Evolutionary conservation across 73 alveolate genomes (phyloP).

Genomic region (Uronychia binucleata): DNA sequence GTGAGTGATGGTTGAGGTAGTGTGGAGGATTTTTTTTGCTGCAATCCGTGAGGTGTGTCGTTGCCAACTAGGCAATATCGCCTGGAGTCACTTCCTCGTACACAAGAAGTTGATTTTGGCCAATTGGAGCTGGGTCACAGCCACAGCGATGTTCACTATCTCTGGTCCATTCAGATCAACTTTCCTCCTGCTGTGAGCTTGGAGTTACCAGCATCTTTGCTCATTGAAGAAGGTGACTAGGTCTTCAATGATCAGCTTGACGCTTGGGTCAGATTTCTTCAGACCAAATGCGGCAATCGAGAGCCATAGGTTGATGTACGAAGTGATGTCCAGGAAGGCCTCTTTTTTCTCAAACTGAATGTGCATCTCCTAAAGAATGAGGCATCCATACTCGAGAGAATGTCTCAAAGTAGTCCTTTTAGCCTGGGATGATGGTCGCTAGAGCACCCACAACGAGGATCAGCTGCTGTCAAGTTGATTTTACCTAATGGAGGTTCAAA

Average conservation of each 20-base stretch:
- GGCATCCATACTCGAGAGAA: background rate
- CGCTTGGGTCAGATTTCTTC: background rate
- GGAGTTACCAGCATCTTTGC: slow-evolving; percentile 28
- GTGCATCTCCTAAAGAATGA: too few species aligned
- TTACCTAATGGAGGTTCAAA: background rate
- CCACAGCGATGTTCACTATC: slow-evolving; percentile 28
- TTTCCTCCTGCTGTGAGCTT: too few species aligned
- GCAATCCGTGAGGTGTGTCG: slow-evolving; percentile 9
- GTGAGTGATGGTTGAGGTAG: too few species aligned
- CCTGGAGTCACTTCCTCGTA: background rate
- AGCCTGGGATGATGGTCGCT: slow-evolving; percentile 30
- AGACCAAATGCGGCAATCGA: slow-evolving; percentile 31
- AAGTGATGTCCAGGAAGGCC: background rate
- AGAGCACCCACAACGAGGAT: slow-evolving; percentile 1
- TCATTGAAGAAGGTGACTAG: slow-evolving; percentile 6
- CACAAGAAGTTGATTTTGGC: slow-evolving; percentile 10
- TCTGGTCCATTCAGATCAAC: slow-evolving; percentile 27
- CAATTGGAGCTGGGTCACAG: slow-evolving; percentile 21
- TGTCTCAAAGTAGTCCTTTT: slow-evolving; percentile 15
- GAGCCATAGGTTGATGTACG: slow-evolving; percentile 44
- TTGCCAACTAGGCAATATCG: slow-evolving; percentile 17
- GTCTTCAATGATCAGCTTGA: slow-evolving; percentile 5
- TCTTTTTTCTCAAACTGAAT: background rate
- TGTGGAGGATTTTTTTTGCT: too few species aligned
- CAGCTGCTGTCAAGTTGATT: background rate